Conservation (phyloP, 208 protist genomes). For the Crithidia expoeki region DNA sequence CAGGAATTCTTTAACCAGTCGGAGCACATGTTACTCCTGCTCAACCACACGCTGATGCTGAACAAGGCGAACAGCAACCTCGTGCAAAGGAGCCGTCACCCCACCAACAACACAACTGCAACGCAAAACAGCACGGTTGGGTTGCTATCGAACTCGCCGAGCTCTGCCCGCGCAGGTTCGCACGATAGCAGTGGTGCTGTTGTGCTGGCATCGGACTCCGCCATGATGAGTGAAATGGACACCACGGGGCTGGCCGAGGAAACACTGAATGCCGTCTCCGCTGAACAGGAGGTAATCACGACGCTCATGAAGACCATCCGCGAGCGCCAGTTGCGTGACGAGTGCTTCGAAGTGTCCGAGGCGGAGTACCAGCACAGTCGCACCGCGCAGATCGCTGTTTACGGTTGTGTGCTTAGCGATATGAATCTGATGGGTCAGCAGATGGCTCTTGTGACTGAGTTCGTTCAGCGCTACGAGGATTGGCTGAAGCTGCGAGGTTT, state of each 20-base stretch:
- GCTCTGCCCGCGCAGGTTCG: not conserved
- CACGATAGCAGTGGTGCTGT: slow-evolving; percentile 13
- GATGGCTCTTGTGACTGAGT: slow-evolving; percentile 45
- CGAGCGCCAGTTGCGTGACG: slow-evolving; percentile 48
- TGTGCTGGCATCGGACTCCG: slow-evolving; percentile 11
- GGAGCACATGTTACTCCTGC: slow-evolving; percentile 71
- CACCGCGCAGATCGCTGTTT: slow-evolving; percentile 66
- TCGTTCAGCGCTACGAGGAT: slow-evolving; percentile 69
- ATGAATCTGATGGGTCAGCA: slow-evolving; percentile 72
- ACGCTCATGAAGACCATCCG: slow-evolving; percentile 64
- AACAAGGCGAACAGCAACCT: slow-evolving; percentile 30
- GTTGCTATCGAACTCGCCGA: slow-evolving; percentile 18
- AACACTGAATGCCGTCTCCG: slow-evolving; percentile 46
- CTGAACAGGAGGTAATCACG: slow-evolving; percentile 68
- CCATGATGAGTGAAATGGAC: slow-evolving; percentile 34
- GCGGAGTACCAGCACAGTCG: slow-evolving; percentile 58
- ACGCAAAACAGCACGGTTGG: not conserved
- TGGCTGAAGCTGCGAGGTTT: slow-evolving; percentile 74
- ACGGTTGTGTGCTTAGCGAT: slow-evolving; percentile 80
- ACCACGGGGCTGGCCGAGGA: slow-evolving; percentile 30
- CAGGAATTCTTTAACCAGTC: slow-evolving; percentile 88
- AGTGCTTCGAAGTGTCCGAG: slow-evolving; percentile 42
- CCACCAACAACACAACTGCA: no score
- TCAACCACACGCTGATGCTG: slow-evolving; percentile 62
- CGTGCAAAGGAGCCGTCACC: slow-evolving; percentile 6